A percentile compares a stretch with the other conserved stretches of the same genome.
These are phyloP conservation scores for Corynascus novoguineensis DNA, from an alignment of 495 filamentous ascomycete species.

Conservation along the genomic window DNA sequence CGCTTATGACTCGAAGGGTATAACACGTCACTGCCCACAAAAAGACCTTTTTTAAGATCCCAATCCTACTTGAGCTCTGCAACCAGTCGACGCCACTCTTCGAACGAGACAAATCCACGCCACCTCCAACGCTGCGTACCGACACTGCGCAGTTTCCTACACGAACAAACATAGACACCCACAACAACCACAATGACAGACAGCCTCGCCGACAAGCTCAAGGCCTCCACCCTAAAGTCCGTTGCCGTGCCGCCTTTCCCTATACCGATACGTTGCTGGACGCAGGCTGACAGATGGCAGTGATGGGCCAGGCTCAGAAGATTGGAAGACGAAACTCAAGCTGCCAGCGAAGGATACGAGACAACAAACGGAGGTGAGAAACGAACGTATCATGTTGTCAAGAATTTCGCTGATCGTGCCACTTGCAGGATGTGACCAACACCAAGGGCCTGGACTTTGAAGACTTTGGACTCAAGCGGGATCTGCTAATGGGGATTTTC, in stretches of 20 bases:
- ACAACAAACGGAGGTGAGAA: slow-evolving; percentile 84
- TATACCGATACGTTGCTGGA: slow-evolving; percentile 9
- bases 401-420: slow-evolving; percentile 7
- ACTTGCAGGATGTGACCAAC: slow-evolving; percentile 79
- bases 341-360: slow-evolving; percentile 76
- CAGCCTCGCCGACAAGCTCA: slow-evolving; percentile 61
- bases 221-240: slow-evolving; percentile 66
- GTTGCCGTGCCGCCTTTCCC: too few species aligned
- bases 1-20: background rate
- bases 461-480: slow-evolving; percentile 89
- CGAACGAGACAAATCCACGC: background rate
- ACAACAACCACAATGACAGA: slow-evolving; percentile 37
- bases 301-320: slow-evolving; percentile 52
- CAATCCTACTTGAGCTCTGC: background rate
- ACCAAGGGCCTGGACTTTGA: slow-evolving; percentile 98
- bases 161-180: background rate
- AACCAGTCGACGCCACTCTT: background rate
- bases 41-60: background rate
- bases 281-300: slow-evolving; percentile 28
- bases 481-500: slow-evolving; percentile 97
- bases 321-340: slow-evolving; percentile 77
- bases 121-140: background rate
- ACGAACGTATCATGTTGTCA: slow-evolving; percentile 1
- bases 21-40: background rate
- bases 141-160: background rate